phyloP scores from a whole-genome alignment of 371 early-diverging fungal genomes.

The Rhizomucor pusillus region DNA sequence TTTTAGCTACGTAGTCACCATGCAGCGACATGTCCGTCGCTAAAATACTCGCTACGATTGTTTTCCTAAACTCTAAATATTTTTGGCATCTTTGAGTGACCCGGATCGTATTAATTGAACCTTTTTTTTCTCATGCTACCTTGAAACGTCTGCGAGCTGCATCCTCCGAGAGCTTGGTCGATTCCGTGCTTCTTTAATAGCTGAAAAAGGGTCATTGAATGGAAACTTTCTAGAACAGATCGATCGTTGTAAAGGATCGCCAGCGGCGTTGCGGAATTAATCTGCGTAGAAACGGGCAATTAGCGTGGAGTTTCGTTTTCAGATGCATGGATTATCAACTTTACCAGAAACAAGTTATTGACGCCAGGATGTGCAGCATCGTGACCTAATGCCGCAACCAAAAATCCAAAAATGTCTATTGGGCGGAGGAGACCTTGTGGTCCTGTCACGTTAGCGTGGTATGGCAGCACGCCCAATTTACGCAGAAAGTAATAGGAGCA shows the following conservation, averaged over 20 bases:
- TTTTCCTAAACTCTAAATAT: constrained; percentile 58
- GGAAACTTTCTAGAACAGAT: constrained; percentile 92
- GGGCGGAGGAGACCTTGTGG: constrained; percentile 50
- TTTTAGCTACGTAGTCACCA: constrained; percentile 67
- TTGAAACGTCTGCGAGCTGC: constrained; percentile 20
- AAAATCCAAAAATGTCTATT: constrained; percentile 66
- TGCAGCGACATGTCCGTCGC: constrained; percentile 84
- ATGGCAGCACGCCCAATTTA: constrained; percentile 50
- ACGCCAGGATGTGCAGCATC: constrained; percentile 87
- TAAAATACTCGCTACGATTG: constrained; percentile 65
- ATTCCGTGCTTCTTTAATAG: constrained; percentile 71
- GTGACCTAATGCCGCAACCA: constrained; percentile 79
- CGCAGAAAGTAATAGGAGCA: constrained; percentile 70
- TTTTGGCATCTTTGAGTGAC: no score
- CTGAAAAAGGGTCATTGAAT: constrained; percentile 81
- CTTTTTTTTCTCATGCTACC: constrained; percentile 16
- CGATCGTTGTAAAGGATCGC: constrained; percentile 91
- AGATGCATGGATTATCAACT: neutral
- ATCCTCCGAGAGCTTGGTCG: constrained; percentile 26
- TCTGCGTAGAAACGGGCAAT: constrained; percentile 22
- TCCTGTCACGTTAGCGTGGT: constrained; percentile 1
- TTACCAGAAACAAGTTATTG: constrained; percentile 76
- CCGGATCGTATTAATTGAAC: neutral
- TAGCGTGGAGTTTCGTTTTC: neutral
- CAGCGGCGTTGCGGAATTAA: constrained; percentile 72